A percentile compares a stretch with the other conserved stretches of the same genome.
Conservation (phyloP, 441 rosid genomes). For the Croton laevigatus region DNA sequence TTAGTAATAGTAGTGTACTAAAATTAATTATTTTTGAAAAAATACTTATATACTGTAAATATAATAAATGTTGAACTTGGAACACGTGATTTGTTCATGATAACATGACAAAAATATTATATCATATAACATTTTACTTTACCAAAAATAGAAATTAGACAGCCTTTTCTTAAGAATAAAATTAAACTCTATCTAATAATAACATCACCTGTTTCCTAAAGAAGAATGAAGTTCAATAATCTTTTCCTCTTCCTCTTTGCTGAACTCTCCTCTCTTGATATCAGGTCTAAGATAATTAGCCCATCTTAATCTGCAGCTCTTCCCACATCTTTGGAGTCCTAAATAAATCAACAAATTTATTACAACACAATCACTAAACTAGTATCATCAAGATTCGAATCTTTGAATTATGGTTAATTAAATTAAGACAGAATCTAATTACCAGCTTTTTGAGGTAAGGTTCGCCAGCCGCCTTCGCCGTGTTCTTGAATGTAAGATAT, state of each 20-base stretch:
- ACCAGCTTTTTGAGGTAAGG: slow-evolving; percentile 28
- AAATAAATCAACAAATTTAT: neutral
- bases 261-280: slow-evolving; percentile 23
- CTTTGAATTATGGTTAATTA: too few species aligned
- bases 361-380: neutral
- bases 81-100: too few species aligned
- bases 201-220: slow-evolving; percentile 18
- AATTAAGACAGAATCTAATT: neutral
- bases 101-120: too few species aligned
- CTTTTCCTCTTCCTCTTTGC: slow-evolving; percentile 10
- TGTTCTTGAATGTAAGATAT: slow-evolving; percentile 18
- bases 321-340: slow-evolving; percentile 25
- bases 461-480: slow-evolving; percentile 28
- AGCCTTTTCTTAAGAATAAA: too few species aligned
- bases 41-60: too few species aligned
- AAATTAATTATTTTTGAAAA: too few species aligned
- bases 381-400: too few species aligned
- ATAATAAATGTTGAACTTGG: too few species aligned
- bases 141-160: too few species aligned
- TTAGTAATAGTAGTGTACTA: too few species aligned
- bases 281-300: slow-evolving; percentile 23
- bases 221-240: neutral
- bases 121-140: too few species aligned
- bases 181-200: too few species aligned
- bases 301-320: slow-evolving; percentile 26